phyloP scores from a whole-genome alignment of 2,329 filamentous ascomycete genomes.

The Nothophoma quercina region DNA sequence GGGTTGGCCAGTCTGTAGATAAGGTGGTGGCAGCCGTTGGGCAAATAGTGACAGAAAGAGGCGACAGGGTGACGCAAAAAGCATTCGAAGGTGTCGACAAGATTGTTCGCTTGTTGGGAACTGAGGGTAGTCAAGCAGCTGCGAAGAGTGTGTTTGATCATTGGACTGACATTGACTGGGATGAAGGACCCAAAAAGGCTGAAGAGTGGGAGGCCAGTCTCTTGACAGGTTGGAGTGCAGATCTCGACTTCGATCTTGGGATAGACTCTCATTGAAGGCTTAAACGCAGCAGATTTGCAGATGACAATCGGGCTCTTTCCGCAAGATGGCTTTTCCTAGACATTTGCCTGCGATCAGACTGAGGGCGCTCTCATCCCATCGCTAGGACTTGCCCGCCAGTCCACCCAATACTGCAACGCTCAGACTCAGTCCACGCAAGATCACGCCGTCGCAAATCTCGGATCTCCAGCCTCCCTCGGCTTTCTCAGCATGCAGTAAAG shows the following conservation, averaged over 20 bases:
- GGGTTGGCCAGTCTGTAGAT: slow-evolving; percentile 21
- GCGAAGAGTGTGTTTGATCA: slow-evolving; percentile 36
- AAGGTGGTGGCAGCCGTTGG: slow-evolving; percentile 34
- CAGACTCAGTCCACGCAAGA: neutral
- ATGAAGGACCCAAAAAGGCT: slow-evolving; percentile 32
- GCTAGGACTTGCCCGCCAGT: too few relatives aligned
- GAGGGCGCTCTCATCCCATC: too few relatives aligned
- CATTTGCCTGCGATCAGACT: too few relatives aligned
- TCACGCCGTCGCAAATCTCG: slow-evolving; percentile 11
- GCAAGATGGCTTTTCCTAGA: neutral
- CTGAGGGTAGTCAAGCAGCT: slow-evolving; percentile 28
- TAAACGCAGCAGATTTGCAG: neutral
- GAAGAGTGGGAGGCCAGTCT: slow-evolving; percentile 29
- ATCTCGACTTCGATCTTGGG: neutral
- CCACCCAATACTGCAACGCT: too few relatives aligned
- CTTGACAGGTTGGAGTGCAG: neutral
- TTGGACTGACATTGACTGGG: slow-evolving; percentile 39
- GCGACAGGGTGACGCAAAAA: slow-evolving; percentile 20
- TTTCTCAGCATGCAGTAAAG: slow-evolving; percentile 57
- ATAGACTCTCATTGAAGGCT: neutral
- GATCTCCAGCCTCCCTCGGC: slow-evolving; percentile 7
- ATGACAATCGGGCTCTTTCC: neutral
- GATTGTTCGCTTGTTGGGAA: slow-evolving; percentile 23
- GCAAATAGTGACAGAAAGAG: slow-evolving; percentile 20
- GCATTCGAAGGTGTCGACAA: slow-evolving; percentile 32